Base-by-base conservation (phyloP, 169 alveolate genomes). In the Plasmodium berghei region DNA sequence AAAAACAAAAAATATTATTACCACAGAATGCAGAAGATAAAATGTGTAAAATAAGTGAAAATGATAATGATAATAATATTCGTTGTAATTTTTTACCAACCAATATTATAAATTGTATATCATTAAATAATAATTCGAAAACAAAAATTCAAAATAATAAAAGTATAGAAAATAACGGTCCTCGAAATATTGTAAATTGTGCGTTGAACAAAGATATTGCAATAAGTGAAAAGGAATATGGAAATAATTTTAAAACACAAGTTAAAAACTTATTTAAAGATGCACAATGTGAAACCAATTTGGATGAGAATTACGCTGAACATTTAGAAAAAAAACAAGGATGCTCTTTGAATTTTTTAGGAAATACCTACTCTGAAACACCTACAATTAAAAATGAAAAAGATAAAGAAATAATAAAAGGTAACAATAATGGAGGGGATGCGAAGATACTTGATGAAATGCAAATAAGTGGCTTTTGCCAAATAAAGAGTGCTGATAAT, bases 21-120 rank as follows among this genome's bases (percentile, higher is more conserved):
- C 8, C 6, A 4, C 42, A 34, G 5, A 4, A 2, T 34, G 42
- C 4, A 34, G 42, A 34, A 34, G 42, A 34, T 5, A 34, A 34
- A 3, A 34, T 34, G 42, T 3, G 42, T 34, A 34, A 34, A 34
- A 34, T 34, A 34, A 34, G 42, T 34, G 42, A 34, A 34, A 34
- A 34, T 34, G 42, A 34, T 22, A 34, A 34, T 34, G 42, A 34
- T 22, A 22, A 22, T 8, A 56, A 26, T 20, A 6, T 5, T 24
- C 18, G 77, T 34, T 26, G 42, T 48, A 46, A 46, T 46, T 46
- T 70, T 55, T 61, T 61, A 70, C 62, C 48, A 2, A 52, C 42
- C 16, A 56, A 56, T n/a, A 24, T 70, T 10, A 70, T 52, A 45
- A 18, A 45, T 14, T 77, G 48, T 52, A 77, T 14, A 70, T 34